Percentiles rank a stretch among this genome's conserved stretches.
These are phyloP conservation scores for Combretum micranthum DNA, from an alignment of 345 rosid species.

Conservation along the genomic window DNA sequence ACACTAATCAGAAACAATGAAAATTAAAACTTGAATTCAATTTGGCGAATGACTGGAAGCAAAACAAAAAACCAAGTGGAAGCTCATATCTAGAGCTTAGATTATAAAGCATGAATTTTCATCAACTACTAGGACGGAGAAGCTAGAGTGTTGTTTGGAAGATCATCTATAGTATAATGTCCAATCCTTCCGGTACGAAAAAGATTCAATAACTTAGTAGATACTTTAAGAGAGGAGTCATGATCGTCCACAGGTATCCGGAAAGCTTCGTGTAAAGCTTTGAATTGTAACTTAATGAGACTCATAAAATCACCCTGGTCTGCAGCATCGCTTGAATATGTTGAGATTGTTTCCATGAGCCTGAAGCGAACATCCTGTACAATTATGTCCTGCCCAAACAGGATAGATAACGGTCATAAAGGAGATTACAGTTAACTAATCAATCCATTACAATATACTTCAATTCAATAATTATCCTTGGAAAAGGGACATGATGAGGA, in stretches of 20 bases:
- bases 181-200: slow-evolving; percentile 84
- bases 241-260: slow-evolving; percentile 29
- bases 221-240: slow-evolving; percentile 31
- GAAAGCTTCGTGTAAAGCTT: slow-evolving; percentile 32
- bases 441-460: not conserved
- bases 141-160: slow-evolving; percentile 9
- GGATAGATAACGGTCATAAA: not conserved
- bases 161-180: slow-evolving; percentile 52
- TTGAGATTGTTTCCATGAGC: slow-evolving; percentile 38
- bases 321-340: slow-evolving; percentile 26
- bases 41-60: no score
- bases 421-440: not conserved
- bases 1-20: no score
- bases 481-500: not conserved
- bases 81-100: no score
- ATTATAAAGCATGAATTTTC: not conserved
- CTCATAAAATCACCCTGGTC: slow-evolving; percentile 24
- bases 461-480: not conserved
- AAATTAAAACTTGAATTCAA: no score
- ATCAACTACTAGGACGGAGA: not conserved
- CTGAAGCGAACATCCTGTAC: slow-evolving; percentile 50
- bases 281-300: slow-evolving; percentile 40
- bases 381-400: slow-evolving; percentile 41
- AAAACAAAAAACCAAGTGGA: no score
- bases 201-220: slow-evolving; percentile 56